Conservation (phyloP, 495 filamentous ascomycete species). For the Hyaloscypha hepaticicola region DNA sequence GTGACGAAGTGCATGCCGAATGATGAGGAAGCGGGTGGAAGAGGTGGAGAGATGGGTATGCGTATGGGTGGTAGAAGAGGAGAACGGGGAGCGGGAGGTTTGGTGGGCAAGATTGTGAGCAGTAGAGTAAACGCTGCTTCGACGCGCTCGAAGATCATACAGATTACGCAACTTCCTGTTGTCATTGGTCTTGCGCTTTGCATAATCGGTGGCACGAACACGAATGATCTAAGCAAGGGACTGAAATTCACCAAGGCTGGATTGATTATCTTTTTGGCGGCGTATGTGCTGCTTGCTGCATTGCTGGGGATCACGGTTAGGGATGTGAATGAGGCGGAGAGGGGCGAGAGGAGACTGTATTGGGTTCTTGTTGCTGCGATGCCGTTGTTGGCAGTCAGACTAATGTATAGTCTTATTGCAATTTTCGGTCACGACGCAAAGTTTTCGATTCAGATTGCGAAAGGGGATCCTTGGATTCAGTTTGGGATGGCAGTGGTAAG, state of each 20-base stretch:
- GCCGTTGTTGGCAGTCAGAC: constrained; percentile 38
- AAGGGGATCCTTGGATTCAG: constrained; percentile 33
- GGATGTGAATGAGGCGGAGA: not conserved
- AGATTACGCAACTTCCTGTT: constrained; percentile 1
- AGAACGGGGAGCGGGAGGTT: not conserved
- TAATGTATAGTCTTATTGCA: constrained; percentile 35
- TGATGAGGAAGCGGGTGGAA: not conserved
- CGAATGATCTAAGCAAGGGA: not conserved
- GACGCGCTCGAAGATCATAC: constrained; percentile 7
- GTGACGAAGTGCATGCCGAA: constrained; percentile 6
- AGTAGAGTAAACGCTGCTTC: not conserved
- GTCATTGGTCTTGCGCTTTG: constrained; percentile 22
- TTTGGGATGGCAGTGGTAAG: constrained; percentile 41
- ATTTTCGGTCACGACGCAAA: constrained; percentile 33
- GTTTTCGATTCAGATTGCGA: constrained; percentile 35
- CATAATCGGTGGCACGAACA: constrained; percentile 24
- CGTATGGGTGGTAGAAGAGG: not conserved
- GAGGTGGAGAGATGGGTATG: not conserved
- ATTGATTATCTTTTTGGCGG: constrained; percentile 17
- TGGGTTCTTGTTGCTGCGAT: constrained; percentile 34
- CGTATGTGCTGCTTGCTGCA: not conserved
- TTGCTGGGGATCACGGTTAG: not conserved
- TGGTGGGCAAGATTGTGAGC: not conserved
- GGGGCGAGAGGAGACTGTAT: constrained; percentile 34
- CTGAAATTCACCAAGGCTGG: constrained; percentile 15